Conservation (phyloP, 208 protist genomes). For the Borovskyia barvae region DNA sequence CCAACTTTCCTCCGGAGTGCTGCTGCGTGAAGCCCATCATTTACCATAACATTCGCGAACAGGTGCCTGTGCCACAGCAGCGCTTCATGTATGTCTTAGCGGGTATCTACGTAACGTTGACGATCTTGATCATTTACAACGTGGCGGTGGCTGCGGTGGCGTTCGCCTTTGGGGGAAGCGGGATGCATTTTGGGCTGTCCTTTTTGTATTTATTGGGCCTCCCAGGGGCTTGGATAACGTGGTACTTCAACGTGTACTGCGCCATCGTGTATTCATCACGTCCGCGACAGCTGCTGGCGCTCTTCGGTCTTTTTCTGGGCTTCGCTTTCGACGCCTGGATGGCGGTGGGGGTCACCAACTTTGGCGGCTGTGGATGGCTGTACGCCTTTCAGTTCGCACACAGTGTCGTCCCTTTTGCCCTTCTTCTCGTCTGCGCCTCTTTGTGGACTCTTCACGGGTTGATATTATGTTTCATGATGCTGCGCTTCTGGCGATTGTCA, state of each 20-base stretch:
- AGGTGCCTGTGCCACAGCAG: slow-evolving; percentile 67
- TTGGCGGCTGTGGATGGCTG: slow-evolving; percentile 79
- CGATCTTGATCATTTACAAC: slow-evolving; percentile 77
- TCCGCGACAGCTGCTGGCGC: slow-evolving; percentile 43
- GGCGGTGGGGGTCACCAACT: slow-evolving; percentile 61
- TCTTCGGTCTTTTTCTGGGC: slow-evolving; percentile 64
- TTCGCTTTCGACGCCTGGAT: slow-evolving; percentile 79
- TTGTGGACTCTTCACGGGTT: slow-evolving; percentile 68
- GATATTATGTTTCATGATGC: slow-evolving; percentile 48
- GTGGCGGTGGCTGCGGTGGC: slow-evolving; percentile 52
- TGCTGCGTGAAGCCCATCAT: slow-evolving; percentile 81
- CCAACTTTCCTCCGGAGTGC: slow-evolving; percentile 84
- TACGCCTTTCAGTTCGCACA: slow-evolving; percentile 29
- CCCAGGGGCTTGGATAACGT: slow-evolving; percentile 74
- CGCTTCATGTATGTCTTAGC: slow-evolving; percentile 84
- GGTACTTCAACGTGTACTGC: slow-evolving; percentile 85
- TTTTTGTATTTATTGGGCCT: slow-evolving; percentile 83
- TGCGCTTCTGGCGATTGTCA: slow-evolving; percentile 49
- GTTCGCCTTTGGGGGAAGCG: slow-evolving; percentile 52
- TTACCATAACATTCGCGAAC: slow-evolving; percentile 82
- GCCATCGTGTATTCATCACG: slow-evolving; percentile 34
- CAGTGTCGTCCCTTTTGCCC: slow-evolving; percentile 23
- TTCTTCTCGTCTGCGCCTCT: slow-evolving; percentile 56
- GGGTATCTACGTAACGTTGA: slow-evolving; percentile 58
- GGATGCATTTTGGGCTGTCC: slow-evolving; percentile 74